Percentiles rank a stretch among this genome's conserved stretches.
These are phyloP conservation scores for Quercus cerris DNA, from an alignment of 306 rosid species.

Conservation along the genomic window DNA sequence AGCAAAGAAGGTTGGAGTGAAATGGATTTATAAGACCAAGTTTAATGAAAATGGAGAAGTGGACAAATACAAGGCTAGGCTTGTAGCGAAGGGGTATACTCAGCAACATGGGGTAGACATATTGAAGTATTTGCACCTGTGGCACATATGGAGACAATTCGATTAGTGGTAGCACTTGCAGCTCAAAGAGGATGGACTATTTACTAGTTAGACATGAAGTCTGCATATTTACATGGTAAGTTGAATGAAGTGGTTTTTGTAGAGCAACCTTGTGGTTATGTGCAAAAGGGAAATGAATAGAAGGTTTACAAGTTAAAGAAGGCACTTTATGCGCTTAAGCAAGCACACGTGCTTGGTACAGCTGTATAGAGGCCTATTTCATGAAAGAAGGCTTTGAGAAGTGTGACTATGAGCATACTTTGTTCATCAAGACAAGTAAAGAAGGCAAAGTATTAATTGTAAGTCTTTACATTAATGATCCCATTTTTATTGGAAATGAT, in stretches of 20 bases:
- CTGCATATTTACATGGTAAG: neutral
- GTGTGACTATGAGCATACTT: neutral
- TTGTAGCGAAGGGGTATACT: conserved; percentile 2
- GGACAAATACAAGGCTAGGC: neutral
- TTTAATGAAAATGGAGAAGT: neutral
- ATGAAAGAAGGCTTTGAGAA: neutral
- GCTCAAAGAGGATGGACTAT: neutral
- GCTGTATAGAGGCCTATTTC: neutral
- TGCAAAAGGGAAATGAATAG: neutral
- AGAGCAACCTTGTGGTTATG: neutral
- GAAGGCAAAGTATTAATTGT: too few species aligned
- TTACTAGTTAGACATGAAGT: neutral
- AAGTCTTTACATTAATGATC: too few species aligned
- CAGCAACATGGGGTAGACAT: neutral
- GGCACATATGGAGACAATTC: neutral
- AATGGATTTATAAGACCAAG: conserved; percentile 7
- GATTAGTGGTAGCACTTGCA: neutral
- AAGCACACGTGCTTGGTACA: neutral
- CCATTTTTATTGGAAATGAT: too few species aligned
- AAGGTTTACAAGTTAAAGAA: neutral
- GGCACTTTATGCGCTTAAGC: neutral
- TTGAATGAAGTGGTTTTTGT: neutral
- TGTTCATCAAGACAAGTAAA: too few species aligned
- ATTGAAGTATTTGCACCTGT: neutral
- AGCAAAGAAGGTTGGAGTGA: neutral